These are phyloP conservation scores for Coemansia sp. DNA, from an alignment of 371 early-diverging fungal genomes.

Conservation along the genomic window DNA sequence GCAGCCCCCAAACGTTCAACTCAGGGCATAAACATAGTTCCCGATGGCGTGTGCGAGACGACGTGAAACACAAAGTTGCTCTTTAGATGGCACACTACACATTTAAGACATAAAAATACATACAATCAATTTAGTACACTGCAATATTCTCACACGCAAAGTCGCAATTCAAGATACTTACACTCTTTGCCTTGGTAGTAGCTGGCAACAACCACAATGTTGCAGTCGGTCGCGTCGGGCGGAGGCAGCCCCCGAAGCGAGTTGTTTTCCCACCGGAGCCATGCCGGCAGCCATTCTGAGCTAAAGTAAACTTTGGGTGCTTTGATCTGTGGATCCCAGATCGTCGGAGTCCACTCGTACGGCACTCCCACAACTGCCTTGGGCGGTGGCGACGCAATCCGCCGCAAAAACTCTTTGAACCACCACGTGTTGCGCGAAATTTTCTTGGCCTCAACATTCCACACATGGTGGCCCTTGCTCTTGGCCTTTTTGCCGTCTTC, in stretches of 20 bases:
- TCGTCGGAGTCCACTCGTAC: slow-evolving; percentile 60
- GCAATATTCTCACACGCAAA: not conserved
- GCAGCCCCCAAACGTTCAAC: not conserved
- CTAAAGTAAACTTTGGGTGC: slow-evolving; percentile 63
- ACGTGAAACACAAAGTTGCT: slow-evolving; percentile 43
- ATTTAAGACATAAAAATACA: not conserved
- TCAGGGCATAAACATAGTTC: slow-evolving; percentile 35
- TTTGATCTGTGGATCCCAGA: slow-evolving; percentile 70
- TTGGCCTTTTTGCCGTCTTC: slow-evolving; percentile 70
- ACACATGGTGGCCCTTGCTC: slow-evolving; percentile 68
- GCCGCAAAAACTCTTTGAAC: slow-evolving; percentile 63
- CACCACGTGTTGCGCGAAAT: slow-evolving; percentile 61
- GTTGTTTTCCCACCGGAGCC: slow-evolving; percentile 68
- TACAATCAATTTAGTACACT: not conserved
- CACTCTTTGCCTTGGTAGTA: slow-evolving; percentile 60
- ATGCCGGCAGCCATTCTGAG: slow-evolving; percentile 64
- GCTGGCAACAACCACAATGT: slow-evolving; percentile 57
- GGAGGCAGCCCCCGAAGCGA: slow-evolving; percentile 61
- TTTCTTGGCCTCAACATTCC: slow-evolving; percentile 69
- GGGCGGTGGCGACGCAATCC: slow-evolving; percentile 61
- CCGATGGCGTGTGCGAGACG: slow-evolving; percentile 32
- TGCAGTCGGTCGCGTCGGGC: slow-evolving; percentile 51
- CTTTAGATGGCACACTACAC: slow-evolving; percentile 43
- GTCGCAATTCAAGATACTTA: slow-evolving; percentile 4
- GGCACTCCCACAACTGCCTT: slow-evolving; percentile 58